Percentiles rank a stretch among this genome's conserved stretches.
Evolutionary conservation across 257 asterid species (phyloP).

Genomic region (Solanum pennellii): DNA sequence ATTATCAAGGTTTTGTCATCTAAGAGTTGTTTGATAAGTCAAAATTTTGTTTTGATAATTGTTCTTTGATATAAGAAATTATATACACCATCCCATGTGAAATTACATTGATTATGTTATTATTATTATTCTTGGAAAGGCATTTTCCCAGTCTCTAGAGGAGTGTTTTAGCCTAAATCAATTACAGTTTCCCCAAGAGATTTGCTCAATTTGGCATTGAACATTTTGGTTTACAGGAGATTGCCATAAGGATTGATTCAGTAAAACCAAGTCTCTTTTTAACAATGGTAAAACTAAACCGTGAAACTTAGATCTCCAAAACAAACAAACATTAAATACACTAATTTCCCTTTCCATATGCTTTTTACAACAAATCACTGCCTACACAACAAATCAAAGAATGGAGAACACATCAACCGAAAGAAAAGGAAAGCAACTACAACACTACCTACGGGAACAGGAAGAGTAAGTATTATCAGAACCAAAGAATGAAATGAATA

Average conservation of each 20-base stretch:
- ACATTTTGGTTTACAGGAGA: not conserved
- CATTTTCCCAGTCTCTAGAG: not conserved
- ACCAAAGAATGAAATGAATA: conserved; percentile 28
- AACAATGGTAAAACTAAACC: not conserved
- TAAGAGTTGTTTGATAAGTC: not conserved
- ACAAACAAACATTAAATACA: not conserved
- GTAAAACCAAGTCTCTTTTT: not conserved
- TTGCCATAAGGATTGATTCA: not conserved
- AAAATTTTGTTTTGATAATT: not conserved
- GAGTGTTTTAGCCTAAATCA: not conserved
- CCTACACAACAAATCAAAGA: conserved; percentile 11
- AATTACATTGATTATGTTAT: not conserved
- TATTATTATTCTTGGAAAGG: not conserved
- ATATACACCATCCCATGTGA: not conserved
- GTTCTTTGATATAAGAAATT: not conserved
- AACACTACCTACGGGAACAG: not conserved
- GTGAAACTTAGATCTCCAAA: not conserved
- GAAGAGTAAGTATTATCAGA: not conserved
- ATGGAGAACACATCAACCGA: conserved; percentile 12
- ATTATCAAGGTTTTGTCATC: not conserved
- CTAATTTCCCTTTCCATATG: not conserved
- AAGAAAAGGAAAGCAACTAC: not conserved
- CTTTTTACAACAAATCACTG: not conserved
- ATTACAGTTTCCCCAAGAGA: not conserved
- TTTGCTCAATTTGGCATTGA: not conserved